Percentiles rank a stretch among this genome's conserved stretches.
Evolutionary conservation across 352 stramenopile species (phyloP).

Genomic region (Aphanomyces invadans): DNA sequence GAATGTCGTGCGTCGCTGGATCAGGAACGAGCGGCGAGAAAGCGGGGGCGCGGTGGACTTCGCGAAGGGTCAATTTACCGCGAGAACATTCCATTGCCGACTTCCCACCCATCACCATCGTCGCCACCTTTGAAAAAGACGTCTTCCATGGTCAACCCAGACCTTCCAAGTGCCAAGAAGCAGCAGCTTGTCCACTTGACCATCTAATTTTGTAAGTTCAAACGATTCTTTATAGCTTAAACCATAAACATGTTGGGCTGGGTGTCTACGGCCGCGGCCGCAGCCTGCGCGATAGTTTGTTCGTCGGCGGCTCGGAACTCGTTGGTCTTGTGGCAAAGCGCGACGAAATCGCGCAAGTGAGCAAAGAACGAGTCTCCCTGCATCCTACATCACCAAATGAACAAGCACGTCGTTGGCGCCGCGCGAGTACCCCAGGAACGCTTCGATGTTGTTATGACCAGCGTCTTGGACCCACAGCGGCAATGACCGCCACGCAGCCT

Average conservation of each 20-base stretch:
- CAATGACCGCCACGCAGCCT: constrained; percentile 91
- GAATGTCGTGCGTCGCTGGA: constrained; percentile 18
- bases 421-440: constrained; percentile 73
- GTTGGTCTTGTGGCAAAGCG: constrained; percentile 60
- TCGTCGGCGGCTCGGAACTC: constrained; percentile 37
- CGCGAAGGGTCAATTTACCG: background rate
- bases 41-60: background rate
- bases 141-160: background rate
- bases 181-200: background rate
- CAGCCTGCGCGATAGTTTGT: constrained; percentile 27
- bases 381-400: background rate
- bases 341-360: constrained; percentile 69
- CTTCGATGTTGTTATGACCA: constrained; percentile 99
- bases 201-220: no score
- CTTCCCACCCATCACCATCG: no score
- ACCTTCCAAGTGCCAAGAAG: background rate
- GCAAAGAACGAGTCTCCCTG: constrained; percentile 63
- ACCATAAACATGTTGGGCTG: background rate
- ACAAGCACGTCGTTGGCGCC: constrained; percentile 17
- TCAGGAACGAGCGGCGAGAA: background rate
- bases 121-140: background rate
- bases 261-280: background rate
- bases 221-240: no score
- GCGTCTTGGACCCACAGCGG: constrained; percentile 96
- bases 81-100: constrained; percentile 3